Evolutionary conservation across 768 basidiomycete species (phyloP), one percentile per base, ranked within the genome.

Genomic region (Pisolithus albus): DNA sequence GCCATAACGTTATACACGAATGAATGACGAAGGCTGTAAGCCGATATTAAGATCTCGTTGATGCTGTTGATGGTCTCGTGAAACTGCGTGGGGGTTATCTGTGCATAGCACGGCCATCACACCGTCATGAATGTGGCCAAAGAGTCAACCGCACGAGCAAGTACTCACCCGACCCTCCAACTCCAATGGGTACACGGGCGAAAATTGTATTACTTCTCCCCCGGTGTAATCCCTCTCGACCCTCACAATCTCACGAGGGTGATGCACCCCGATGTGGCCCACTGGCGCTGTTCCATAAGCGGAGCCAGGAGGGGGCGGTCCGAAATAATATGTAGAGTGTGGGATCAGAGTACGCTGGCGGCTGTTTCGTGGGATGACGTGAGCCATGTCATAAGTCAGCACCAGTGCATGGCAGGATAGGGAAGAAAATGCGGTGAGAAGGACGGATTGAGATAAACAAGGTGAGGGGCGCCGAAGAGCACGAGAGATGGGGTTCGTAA

Each of bases 51-150:
- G 18, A 84, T 72, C 61, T 88, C 83, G 70, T 99, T 99, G 69
- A 98, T 83, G 21, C 84, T 77, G 61, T 94, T 93, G 64, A 98
- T 85, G 28, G 91, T 88, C 66, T 90, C 86, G 41, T 88, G 77
- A 65, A 94, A 97, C 60, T 92, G 84, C 3, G 87, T 89, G 21
- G 94, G 91, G 9, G 89, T 88, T 61, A 99, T 82, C 93, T 96
- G 61, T 10, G 32, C 48, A 21, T 19, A 21, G 46, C 23, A 21
- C 43, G 5, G 34, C 26, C 49, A 39, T 6, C 18, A 5, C 28
- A 38, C 45, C 10, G 57, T 39, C 24, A n/a, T 34, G 34, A 34
- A 34, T 15, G 34, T 5, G 13, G 4, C 34, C 34, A 34, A 23
- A 4, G 4, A 34, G 34, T 15, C 34, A 34, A 34, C 13, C 11